Evolutionary conservation across 2,329 filamentous ascomycete genomes (phyloP).

Genomic region (Hypoxylon rubiginosum): DNA sequence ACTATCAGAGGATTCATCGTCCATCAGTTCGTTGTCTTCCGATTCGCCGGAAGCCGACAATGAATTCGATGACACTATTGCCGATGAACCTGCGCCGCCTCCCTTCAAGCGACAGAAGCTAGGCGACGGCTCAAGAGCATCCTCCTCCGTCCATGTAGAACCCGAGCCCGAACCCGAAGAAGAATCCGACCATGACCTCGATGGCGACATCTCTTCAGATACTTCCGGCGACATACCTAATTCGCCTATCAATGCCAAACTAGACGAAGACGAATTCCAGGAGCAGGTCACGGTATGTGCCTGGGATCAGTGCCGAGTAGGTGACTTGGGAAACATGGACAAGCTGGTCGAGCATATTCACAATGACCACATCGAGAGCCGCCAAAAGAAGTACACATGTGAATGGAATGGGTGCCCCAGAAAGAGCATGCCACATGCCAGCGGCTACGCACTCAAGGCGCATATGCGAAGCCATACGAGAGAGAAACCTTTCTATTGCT

Average conservation of each 20-base stretch:
- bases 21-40: constrained; percentile 52
- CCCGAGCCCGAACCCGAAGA: constrained; percentile 62
- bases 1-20: constrained; percentile 52
- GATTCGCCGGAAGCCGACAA: constrained; percentile 52
- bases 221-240: constrained; percentile 87
- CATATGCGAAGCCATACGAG: constrained; percentile 98
- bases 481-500: constrained; percentile 98
- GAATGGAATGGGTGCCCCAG: constrained; percentile 93
- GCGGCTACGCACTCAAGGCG: constrained; percentile 93
- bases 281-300: constrained; percentile 84
- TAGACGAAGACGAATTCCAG: constrained; percentile 80
- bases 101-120: constrained; percentile 56
- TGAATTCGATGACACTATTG: constrained; percentile 48
- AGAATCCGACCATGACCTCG: constrained; percentile 57
- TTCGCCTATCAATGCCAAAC: constrained; percentile 74
- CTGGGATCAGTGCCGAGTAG: constrained; percentile 81
- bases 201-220: constrained; percentile 86
- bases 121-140: constrained; percentile 54
- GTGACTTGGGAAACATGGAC: constrained; percentile 85
- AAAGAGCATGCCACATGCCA: constrained; percentile 92
- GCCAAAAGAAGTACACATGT: constrained; percentile 97
- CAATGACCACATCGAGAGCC: constrained; percentile 91
- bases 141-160: constrained; percentile 65
- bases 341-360: constrained; percentile 86
- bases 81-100: constrained; percentile 50